Evolutionary conservation across 2,329 filamentous ascomycete genomes (phyloP).

Genomic region (Penicillium sp.): DNA sequence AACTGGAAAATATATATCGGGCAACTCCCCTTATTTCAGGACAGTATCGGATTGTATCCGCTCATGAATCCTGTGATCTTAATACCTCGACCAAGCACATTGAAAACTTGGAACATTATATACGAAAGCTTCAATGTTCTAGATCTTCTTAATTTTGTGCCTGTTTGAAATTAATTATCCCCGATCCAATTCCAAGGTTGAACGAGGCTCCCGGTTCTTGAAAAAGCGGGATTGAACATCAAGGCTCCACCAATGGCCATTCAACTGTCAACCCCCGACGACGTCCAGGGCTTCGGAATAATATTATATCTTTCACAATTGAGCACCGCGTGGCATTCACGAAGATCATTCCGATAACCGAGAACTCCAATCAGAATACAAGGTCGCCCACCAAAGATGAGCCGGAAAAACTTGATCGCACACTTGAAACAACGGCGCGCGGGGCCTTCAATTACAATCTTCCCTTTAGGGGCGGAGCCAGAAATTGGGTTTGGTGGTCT

Average conservation of each 20-base stretch:
- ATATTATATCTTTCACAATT: neutral
- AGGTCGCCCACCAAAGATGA: neutral
- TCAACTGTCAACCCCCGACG: neutral
- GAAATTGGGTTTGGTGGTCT: neutral
- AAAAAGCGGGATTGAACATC: neutral
- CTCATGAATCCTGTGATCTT: neutral
- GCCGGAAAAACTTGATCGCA: neutral
- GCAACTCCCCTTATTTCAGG: neutral
- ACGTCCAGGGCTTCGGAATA: neutral
- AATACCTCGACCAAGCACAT: neutral
- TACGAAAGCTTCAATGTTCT: neutral
- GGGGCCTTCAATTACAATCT: neutral
- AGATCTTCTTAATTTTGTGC: neutral
- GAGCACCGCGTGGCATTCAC: neutral
- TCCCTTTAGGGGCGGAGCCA: neutral
- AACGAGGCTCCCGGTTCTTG: neutral
- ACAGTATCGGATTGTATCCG: neutral
- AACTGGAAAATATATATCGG: neutral
- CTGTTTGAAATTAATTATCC: neutral
- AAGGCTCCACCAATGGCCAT: neutral
- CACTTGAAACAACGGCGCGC: constrained; percentile 1
- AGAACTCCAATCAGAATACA: neutral
- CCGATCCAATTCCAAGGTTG: neutral
- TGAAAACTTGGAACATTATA: neutral
- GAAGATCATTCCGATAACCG: neutral